Conservation (phyloP, 2,329 filamentous ascomycete species). For the Exophiala viscosa region DNA sequence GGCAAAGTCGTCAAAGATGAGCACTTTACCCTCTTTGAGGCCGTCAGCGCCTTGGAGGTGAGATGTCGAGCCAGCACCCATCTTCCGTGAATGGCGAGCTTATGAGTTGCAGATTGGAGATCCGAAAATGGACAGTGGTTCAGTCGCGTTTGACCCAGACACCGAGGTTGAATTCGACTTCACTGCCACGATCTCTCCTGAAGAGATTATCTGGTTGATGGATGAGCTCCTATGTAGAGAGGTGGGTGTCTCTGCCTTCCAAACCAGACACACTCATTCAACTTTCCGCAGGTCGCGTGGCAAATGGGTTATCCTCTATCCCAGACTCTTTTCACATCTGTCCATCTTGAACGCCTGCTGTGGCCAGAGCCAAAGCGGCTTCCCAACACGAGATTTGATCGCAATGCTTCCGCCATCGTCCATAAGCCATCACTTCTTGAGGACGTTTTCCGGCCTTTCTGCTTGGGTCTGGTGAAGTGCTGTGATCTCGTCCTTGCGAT, state of each 20-base stretch:
- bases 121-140: conserved; percentile 96
- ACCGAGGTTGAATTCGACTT: conserved; percentile 81
- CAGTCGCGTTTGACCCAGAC: conserved; percentile 71
- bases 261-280: conserved; percentile 1
- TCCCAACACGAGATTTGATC: conserved; percentile 61
- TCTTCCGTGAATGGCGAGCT: background rate
- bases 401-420: conserved; percentile 28
- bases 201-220: conserved; percentile 87
- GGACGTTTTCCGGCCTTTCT: conserved; percentile 76
- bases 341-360: conserved; percentile 81
- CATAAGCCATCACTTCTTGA: conserved; percentile 46
- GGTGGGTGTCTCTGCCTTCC: conserved; percentile 48
- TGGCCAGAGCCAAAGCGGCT: conserved; percentile 64
- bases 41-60: conserved; percentile 70
- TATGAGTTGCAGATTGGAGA: conserved; percentile 77
- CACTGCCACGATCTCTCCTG: conserved; percentile 61
- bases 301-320: conserved; percentile 93
- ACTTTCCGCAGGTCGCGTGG: conserved; percentile 73
- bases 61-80: conserved; percentile 18
- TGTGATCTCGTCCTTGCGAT: conserved; percentile 74
- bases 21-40: conserved; percentile 88
- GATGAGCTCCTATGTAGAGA: conserved; percentile 88
- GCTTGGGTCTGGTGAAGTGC: conserved; percentile 75
- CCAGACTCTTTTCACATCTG: conserved; percentile 87
- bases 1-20: conserved; percentile 93